A percentile compares a stretch with the other conserved stretches of the same genome.
phyloP scores from a whole-genome alignment of 805 yeast genomes.

The Millerago galiae region DNA sequence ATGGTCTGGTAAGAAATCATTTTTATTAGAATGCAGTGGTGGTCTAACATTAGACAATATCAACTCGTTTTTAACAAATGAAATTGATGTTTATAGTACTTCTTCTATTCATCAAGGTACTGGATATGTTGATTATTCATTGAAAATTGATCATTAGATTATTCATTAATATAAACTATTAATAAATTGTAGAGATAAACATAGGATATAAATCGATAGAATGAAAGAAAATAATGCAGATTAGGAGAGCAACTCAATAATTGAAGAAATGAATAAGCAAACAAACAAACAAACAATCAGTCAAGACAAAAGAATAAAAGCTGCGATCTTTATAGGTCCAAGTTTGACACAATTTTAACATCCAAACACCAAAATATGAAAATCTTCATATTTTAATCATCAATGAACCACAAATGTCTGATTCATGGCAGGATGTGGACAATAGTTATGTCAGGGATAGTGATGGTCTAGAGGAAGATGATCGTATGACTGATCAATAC shows the following conservation, averaged over 20 bases:
- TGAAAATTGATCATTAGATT: slow-evolving; percentile 65
- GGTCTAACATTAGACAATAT: slow-evolving; percentile 74
- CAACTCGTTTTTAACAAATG: slow-evolving; percentile 57
- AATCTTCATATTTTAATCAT: no score
- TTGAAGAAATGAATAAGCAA: background rate
- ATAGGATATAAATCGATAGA: no score
- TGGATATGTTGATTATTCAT: slow-evolving; percentile 73
- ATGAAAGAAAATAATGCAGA: no score
- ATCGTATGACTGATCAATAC: slow-evolving; percentile 6
- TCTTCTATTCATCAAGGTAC: slow-evolving; percentile 92
- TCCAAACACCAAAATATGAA: no score
- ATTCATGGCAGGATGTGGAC: slow-evolving; percentile 26
- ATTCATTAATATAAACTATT: slow-evolving; percentile 27
- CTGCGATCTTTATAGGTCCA: no score
- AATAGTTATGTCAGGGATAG: slow-evolving; percentile 1
- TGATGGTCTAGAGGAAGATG: slow-evolving; percentile 1
- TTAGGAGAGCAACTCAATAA: no score
- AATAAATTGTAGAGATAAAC: no score
- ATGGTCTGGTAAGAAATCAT: slow-evolving; percentile 44
- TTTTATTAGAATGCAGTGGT: slow-evolving; percentile 85
- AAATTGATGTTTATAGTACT: slow-evolving; percentile 86
- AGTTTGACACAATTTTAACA: no score
- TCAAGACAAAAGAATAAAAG: no score
- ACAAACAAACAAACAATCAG: no score
- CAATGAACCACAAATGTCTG: slow-evolving; percentile 22